phyloP scores from a whole-genome alignment of 2,329 filamentous ascomycete genomes.

The Penicillium fuscoglaucum region DNA sequence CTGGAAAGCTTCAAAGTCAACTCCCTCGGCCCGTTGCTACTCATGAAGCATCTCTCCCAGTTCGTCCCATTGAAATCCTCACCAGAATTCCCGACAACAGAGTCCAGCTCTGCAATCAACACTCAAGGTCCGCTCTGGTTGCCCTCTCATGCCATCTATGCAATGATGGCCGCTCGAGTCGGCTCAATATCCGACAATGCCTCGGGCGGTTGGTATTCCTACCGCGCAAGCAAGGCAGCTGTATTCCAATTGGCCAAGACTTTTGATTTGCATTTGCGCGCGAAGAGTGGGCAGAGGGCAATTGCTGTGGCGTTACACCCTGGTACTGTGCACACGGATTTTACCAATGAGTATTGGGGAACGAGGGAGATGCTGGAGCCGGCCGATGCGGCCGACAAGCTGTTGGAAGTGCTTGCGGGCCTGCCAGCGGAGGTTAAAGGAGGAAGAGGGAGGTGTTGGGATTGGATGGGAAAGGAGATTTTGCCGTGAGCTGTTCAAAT shows the following conservation, averaged over 20 bases:
- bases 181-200: constrained; percentile 71
- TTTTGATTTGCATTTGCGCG: constrained; percentile 66
- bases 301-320: constrained; percentile 73
- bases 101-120: constrained; percentile 8
- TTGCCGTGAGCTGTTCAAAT: constrained; percentile 46
- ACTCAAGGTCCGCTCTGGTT: constrained; percentile 38
- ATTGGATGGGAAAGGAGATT: constrained; percentile 67
- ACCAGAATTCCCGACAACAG: constrained; percentile 31
- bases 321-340: constrained; percentile 73
- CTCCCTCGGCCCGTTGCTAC: constrained; percentile 69
- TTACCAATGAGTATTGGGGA: constrained; percentile 72
- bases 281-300: constrained; percentile 60
- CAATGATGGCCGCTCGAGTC: constrained; percentile 76
- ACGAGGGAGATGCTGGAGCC: constrained; percentile 67
- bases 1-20: constrained; percentile 74
- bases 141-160: constrained; percentile 61
- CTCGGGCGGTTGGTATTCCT: constrained; percentile 78
- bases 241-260: constrained; percentile 71
- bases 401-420: constrained; percentile 60
- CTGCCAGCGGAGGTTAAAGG: constrained; percentile 41
- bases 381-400: constrained; percentile 64
- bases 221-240: constrained; percentile 73
- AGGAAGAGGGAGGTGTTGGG: constrained; percentile 65
- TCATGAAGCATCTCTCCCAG: constrained; percentile 71
- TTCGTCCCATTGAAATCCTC: constrained; percentile 66